Conservation (phyloP, 208 protist genomes). For the Leishmania martiniquensis region DNA sequence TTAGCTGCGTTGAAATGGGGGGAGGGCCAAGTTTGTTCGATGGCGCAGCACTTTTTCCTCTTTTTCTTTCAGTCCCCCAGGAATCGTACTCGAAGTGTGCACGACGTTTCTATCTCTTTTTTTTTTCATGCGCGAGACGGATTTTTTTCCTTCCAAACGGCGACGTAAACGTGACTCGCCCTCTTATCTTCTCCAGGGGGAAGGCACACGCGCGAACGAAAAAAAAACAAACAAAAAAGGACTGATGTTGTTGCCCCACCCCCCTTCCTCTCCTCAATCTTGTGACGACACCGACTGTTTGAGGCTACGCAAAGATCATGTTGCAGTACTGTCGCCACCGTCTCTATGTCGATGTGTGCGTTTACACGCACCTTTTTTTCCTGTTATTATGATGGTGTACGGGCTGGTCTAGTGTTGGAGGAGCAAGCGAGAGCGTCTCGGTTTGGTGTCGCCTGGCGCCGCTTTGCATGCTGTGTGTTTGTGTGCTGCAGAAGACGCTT, state of each 20-base stretch:
- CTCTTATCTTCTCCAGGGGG: neutral
- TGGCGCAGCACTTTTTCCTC: neutral
- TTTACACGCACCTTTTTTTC: neutral
- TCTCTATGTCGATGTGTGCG: neutral
- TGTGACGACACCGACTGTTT: neutral
- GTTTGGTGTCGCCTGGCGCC: neutral
- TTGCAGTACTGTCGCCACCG: neutral
- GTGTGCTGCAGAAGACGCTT: neutral
- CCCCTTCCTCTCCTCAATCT: neutral
- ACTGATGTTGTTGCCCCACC: too few species aligned
- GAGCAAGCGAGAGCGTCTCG: neutral
- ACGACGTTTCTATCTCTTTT: neutral
- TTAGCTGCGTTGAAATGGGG: neutral
- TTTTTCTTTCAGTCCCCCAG: neutral
- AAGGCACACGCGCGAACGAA: neutral
- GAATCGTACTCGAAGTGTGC: neutral
- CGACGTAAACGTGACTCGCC: neutral
- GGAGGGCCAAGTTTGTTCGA: neutral
- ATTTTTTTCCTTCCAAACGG: neutral
- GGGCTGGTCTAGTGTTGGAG: neutral
- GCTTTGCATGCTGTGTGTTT: neutral
- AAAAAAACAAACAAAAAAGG: neutral
- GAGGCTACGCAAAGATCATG: neutral
- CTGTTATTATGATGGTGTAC: slow-evolving; percentile 4
- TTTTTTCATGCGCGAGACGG: neutral